A percentile compares a stretch with the other conserved stretches of the same genome.
Conservation (phyloP, 2,329 filamentous ascomycete genomes). For the Sporothrix variecibatus region DNA sequence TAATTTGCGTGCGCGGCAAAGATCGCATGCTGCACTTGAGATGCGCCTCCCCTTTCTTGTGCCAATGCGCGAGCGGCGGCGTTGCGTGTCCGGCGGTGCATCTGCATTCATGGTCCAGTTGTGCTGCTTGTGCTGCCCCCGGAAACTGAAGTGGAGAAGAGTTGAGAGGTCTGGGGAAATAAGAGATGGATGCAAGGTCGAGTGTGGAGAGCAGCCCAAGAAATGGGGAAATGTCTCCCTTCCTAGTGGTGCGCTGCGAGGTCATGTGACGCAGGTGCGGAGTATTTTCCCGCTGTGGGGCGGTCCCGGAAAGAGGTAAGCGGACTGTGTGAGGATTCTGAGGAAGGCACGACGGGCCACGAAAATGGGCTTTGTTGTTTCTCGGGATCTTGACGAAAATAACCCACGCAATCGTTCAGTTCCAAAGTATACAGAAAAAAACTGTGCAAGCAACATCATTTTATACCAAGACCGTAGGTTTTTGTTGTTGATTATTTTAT, state of each 20-base stretch:
- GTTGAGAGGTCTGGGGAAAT: constrained; percentile 4
- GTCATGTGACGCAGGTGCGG: neutral
- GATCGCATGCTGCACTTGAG: constrained; percentile 13
- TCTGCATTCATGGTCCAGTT: constrained; percentile 8
- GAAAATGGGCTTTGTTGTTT: neutral
- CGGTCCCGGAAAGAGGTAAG: neutral
- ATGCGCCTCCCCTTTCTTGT: constrained; percentile 15
- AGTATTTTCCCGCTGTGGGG: neutral
- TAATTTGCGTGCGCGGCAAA: constrained; percentile 12
- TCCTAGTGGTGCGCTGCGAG: neutral
- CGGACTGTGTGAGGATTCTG: neutral
- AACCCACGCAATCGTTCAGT: neutral
- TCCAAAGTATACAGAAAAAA: neutral
- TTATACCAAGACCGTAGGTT: too few species aligned
- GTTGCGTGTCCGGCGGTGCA: neutral
- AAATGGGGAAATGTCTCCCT: neutral
- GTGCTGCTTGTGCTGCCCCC: neutral
- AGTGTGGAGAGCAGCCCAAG: neutral
- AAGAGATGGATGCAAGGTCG: constrained; percentile 4
- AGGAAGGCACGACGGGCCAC: neutral
- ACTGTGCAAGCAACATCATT: too few species aligned
- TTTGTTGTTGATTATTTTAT: too few species aligned
- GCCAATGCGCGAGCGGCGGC: constrained; percentile 17
- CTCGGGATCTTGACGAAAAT: too few species aligned
- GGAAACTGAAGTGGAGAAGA: constrained; percentile 7